Conservation (phyloP, 192 early-diverging fungal genomes). For the Geosiphon pyriformis region DNA sequence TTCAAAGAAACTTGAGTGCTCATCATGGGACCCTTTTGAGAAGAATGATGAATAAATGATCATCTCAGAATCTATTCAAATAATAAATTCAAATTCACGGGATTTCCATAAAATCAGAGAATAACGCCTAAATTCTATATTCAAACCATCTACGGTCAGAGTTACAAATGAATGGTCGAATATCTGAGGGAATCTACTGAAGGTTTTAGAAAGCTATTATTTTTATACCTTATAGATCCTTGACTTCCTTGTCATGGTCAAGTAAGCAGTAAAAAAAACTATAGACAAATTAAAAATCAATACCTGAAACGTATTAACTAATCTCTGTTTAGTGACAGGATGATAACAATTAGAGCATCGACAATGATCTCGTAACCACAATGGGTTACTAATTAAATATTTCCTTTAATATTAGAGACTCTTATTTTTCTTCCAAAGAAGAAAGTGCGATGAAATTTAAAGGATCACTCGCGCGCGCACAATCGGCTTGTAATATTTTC, state of each 20-base stretch:
- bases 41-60: too few relatives aligned
- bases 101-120: too few relatives aligned
- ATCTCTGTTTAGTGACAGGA: conserved; percentile 66
- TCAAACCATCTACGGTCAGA: conserved; percentile 34
- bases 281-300: conserved; percentile 8
- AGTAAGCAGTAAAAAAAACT: background rate
- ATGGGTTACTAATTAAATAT: conserved; percentile 42
- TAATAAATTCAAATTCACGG: background rate
- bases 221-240: too few relatives aligned
- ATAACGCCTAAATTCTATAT: conserved; percentile 37
- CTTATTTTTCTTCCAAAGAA: background rate
- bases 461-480: too few relatives aligned
- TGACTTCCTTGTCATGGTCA: too few relatives aligned
- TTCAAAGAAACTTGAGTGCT: conserved; percentile 53
- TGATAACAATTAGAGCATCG: conserved; percentile 74
- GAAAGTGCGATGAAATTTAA: too few relatives aligned
- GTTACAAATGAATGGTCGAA: conserved; percentile 42
- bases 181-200: conserved; percentile 48
- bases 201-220: too few relatives aligned
- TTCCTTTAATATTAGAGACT: background rate
- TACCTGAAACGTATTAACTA: conserved; percentile 59
- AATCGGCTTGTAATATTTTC: background rate
- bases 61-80: conserved; percentile 22
- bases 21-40: conserved; percentile 39
- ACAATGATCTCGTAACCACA: conserved; percentile 87